Conservation (phyloP, 306 rosid species). For the Delonix regia region DNA sequence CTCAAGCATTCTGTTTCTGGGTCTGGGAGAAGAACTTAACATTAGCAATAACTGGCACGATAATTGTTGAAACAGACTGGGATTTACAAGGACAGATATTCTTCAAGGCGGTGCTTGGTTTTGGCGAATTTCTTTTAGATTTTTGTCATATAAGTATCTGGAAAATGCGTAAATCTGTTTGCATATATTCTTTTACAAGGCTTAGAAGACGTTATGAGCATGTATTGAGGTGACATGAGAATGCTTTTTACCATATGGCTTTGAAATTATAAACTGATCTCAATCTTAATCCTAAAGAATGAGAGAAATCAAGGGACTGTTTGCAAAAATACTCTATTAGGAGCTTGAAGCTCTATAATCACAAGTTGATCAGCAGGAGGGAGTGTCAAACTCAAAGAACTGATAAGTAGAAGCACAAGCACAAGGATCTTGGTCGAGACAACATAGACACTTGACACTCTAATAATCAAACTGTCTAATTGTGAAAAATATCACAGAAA, state of each 20-base stretch:
- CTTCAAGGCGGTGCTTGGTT: neutral
- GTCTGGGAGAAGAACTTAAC: neutral
- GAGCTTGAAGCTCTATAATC: neutral
- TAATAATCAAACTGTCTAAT: neutral
- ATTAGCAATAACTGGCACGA: neutral
- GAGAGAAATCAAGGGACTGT: conserved; percentile 4
- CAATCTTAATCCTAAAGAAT: neutral
- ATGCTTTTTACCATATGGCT: neutral
- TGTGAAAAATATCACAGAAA: too few relatives aligned
- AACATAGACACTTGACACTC: neutral
- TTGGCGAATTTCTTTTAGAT: neutral
- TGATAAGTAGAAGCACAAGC: neutral
- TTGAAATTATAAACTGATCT: neutral
- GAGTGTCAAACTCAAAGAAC: neutral
- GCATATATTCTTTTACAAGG: neutral
- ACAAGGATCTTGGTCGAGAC: neutral
- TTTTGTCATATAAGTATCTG: neutral
- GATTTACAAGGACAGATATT: neutral
- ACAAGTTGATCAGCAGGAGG: neutral
- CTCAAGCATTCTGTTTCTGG: neutral
- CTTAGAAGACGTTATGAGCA: neutral
- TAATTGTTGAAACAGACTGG: neutral
- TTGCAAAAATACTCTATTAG: neutral
- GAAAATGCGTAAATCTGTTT: neutral
- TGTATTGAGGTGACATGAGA: neutral